Evolutionary conservation across 1,284 basidiomycete genomes (phyloP).

Genomic region (Vanrija pseudolonga): DNA sequence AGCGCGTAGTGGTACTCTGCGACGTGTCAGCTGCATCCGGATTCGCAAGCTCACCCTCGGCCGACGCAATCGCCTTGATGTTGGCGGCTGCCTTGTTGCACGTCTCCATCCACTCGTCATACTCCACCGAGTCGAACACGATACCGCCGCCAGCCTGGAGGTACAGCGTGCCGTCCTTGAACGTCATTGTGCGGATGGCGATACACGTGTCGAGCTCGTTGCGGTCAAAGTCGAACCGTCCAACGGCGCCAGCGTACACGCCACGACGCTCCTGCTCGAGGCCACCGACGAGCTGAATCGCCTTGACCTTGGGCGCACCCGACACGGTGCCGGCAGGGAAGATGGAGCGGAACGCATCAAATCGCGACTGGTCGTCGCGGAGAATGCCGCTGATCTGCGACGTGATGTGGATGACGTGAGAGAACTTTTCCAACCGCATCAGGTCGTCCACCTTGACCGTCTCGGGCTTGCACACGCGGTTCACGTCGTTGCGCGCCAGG

Average conservation of each 20-base stretch:
- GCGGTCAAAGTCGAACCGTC: slow-evolving; percentile 91
- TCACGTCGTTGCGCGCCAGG: slow-evolving; percentile 98
- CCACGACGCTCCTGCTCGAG: slow-evolving; percentile 88
- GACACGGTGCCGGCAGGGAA: slow-evolving; percentile 99
- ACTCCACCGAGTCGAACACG: slow-evolving; percentile 94
- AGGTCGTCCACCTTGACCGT: slow-evolving; percentile 95
- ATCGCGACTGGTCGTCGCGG: slow-evolving; percentile 78
- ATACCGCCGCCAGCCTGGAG: slow-evolving; percentile 92
- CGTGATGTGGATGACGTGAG: slow-evolving; percentile 96
- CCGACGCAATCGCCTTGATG: slow-evolving; percentile 74
- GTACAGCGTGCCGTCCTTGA: slow-evolving; percentile 89
- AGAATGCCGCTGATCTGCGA: slow-evolving; percentile 88
- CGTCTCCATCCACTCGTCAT: slow-evolving; percentile 94
- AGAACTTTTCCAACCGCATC: slow-evolving; percentile 93
- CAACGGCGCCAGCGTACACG: slow-evolving; percentile 95
- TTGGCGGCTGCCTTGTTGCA: slow-evolving; percentile 92
- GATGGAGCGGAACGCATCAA: slow-evolving; percentile 97
- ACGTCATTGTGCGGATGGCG: slow-evolving; percentile 96
- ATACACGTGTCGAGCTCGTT: slow-evolving; percentile 99
- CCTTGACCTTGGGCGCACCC: slow-evolving; percentile 98
- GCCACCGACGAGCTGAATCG: slow-evolving; percentile 85
- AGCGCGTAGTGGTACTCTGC: background rate
- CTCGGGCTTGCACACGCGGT: slow-evolving; percentile 89
- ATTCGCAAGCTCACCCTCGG: slow-evolving; percentile 68
- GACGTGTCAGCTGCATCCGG: background rate